Evolutionary conservation across 257 asterid species (phyloP).

Genomic region (Petunia axillaris): DNA sequence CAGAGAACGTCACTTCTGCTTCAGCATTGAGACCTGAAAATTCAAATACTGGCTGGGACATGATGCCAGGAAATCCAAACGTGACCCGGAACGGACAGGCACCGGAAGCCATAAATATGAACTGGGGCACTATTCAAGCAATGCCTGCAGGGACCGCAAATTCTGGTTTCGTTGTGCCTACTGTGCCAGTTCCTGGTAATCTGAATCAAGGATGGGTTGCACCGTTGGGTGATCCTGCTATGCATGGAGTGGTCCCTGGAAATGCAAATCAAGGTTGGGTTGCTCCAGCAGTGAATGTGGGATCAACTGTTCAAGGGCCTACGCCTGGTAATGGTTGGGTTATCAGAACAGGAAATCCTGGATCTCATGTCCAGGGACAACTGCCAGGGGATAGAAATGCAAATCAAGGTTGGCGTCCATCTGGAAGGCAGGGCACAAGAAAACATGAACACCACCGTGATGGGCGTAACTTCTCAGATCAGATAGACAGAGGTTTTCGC

Average conservation of each 20-base stretch:
- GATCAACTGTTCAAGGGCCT: slow-evolving; percentile 46
- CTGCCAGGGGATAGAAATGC: slow-evolving; percentile 39
- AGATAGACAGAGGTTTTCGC: slow-evolving; percentile 35
- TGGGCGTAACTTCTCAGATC: slow-evolving; percentile 56
- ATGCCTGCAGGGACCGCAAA: slow-evolving; percentile 49
- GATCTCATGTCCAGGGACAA: slow-evolving; percentile 50
- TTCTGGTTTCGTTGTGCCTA: slow-evolving; percentile 58
- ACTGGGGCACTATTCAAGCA: slow-evolving; percentile 57
- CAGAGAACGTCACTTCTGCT: slow-evolving; percentile 44
- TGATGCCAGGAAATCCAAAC: slow-evolving; percentile 58
- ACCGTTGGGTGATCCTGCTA: slow-evolving; percentile 45
- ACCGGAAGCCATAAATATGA: slow-evolving; percentile 50
- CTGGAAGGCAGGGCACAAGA: slow-evolving; percentile 59
- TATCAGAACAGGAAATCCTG: slow-evolving; percentile 38
- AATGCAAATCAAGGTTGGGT: slow-evolving; percentile 47
- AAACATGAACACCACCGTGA: slow-evolving; percentile 49
- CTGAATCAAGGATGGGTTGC: slow-evolving; percentile 58
- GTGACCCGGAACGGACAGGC: slow-evolving; percentile 67
- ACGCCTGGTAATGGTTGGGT: slow-evolving; percentile 42
- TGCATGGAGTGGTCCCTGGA: slow-evolving; percentile 46
- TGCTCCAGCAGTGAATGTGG: slow-evolving; percentile 49
- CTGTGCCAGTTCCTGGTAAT: slow-evolving; percentile 49
- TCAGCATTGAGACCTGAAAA: too few species aligned
- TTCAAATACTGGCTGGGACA: slow-evolving; percentile 52
- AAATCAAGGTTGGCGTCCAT: slow-evolving; percentile 62